phyloP scores from a whole-genome alignment of 441 rosid species.

The Corymbia citriodora region DNA sequence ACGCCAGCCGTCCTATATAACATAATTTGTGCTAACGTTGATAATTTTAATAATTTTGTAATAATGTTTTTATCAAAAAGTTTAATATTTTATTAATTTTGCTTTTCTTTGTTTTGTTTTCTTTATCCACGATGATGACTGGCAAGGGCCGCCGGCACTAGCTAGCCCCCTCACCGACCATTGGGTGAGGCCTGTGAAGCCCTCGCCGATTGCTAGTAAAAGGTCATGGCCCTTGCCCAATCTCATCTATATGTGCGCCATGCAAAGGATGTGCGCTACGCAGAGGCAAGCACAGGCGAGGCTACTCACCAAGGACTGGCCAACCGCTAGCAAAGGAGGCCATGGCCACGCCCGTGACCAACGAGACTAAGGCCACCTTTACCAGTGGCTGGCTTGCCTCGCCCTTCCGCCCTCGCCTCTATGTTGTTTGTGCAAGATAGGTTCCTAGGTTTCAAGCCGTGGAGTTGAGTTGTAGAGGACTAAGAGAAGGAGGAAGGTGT shows the following conservation, averaged over 20 bases:
- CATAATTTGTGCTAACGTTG: fast-evolving
- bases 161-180: fast-evolving
- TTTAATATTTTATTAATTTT: fast-evolving
- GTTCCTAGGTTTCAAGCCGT: too few relatives aligned
- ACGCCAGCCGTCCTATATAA: too few relatives aligned
- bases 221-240: fast-evolving
- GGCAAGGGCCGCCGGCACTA: fast-evolving
- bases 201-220: fast-evolving
- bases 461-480: too few relatives aligned
- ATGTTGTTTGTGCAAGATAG: too few relatives aligned
- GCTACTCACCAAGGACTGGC: fast-evolving
- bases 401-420: too few relatives aligned
- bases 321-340: fast-evolving
- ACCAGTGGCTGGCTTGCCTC: fast-evolving
- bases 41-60: too few relatives aligned
- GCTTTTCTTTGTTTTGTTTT: too few relatives aligned
- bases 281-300: background rate
- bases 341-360: fast-evolving
- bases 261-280: background rate
- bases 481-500: too few relatives aligned
- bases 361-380: background rate
- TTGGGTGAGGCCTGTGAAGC: background rate
- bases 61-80: too few relatives aligned
- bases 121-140: background rate
- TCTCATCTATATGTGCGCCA: background rate